Evolutionary conservation across 495 filamentous ascomycete species (phyloP).

Genomic region (Jackrogersella minutella): DNA sequence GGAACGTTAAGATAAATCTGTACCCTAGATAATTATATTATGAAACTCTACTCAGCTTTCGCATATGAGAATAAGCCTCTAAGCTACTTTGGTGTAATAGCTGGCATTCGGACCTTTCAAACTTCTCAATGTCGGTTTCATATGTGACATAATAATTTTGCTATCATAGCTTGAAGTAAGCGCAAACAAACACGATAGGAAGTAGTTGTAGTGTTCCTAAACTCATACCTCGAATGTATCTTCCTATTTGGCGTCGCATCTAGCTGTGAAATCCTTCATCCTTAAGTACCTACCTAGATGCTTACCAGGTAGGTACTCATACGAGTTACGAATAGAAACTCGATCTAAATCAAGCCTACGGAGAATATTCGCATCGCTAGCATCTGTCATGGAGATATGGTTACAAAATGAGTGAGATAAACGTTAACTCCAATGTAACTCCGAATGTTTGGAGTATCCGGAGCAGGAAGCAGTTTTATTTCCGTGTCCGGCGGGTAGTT

Average conservation of each 20-base stretch:
- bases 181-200: neutral
- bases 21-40: neutral
- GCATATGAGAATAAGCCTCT: neutral
- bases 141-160: neutral
- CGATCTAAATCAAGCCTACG: no score
- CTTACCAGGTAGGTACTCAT: no score
- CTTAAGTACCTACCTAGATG: no score
- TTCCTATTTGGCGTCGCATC: no score
- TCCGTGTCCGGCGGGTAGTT: constrained; percentile 9
- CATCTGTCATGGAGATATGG: no score
- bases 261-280: no score
- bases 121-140: constrained; percentile 5
- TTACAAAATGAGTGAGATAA: no score
- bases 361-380: no score
- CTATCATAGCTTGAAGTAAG: neutral
- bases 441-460: no score
- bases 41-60: neutral
- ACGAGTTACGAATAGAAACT: no score
- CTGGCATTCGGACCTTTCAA: constrained; percentile 17
- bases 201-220: neutral
- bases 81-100: constrained; percentile 16
- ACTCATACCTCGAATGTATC: neutral
- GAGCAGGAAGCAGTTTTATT: neutral
- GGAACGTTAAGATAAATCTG: no score
- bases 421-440: no score